Conservation (phyloP, 2,329 filamentous ascomycete genomes). For the Pseudogymnoascus sp. region DNA sequence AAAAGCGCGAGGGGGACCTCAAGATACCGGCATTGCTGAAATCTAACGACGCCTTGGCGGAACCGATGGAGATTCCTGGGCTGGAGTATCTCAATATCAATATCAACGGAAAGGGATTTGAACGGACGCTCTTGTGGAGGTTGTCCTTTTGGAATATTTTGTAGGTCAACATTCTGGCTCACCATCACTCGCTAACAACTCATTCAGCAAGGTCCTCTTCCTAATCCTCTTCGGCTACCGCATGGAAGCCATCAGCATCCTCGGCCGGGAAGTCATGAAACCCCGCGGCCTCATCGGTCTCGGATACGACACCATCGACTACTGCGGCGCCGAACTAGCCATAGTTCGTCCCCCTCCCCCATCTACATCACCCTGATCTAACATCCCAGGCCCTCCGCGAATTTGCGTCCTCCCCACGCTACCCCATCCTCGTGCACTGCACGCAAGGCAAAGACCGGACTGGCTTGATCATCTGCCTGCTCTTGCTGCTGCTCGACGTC, state of each 20-base stretch:
- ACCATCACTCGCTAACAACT: not conserved
- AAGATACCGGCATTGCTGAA: constrained; percentile 38
- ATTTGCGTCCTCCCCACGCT: constrained; percentile 40
- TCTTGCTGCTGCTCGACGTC: constrained; percentile 56
- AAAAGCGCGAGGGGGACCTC: constrained; percentile 48
- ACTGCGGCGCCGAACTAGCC: constrained; percentile 56
- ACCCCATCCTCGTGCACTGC: constrained; percentile 70
- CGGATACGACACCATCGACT: constrained; percentile 60
- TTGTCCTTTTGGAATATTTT: constrained; percentile 61
- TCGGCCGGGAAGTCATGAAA: constrained; percentile 64
- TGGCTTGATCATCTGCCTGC: constrained; percentile 62
- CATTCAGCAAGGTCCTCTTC: constrained; percentile 48
- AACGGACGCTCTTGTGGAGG: constrained; percentile 58
- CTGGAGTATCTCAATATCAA: constrained; percentile 61
- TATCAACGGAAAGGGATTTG: constrained; percentile 65
- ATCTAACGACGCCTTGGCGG: constrained; percentile 44
- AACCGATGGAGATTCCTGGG: constrained; percentile 55
- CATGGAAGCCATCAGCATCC: constrained; percentile 59
- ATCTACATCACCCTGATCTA: not conserved
- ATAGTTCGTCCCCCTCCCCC: constrained; percentile 27
- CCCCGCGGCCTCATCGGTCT: constrained; percentile 65
- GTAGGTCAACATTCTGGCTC: constrained; percentile 33
- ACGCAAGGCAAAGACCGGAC: constrained; percentile 86
- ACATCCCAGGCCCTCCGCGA: constrained; percentile 39
- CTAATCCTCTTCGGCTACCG: constrained; percentile 62